Percentiles rank a stretch among this genome's conserved stretches.
These are phyloP conservation scores for Loxodes magnus DNA, from an alignment of 73 alveolate species.

Conservation along the genomic window DNA sequence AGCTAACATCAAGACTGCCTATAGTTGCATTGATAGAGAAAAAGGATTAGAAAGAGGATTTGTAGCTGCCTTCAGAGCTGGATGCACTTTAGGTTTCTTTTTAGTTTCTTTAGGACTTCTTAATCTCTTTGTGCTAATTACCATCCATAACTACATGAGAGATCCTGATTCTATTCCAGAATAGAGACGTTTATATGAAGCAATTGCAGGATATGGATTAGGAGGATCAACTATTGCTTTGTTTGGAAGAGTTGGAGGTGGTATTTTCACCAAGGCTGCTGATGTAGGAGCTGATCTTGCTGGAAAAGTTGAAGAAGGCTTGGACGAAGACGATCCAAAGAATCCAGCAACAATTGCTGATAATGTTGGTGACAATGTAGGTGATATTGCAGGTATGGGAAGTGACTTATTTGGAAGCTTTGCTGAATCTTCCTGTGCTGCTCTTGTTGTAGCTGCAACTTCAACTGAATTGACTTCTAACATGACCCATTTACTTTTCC, in stretches of 20 bases:
- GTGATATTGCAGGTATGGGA: constrained; percentile 90
- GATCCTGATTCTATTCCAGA: constrained; percentile 30
- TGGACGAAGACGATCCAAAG: constrained; percentile 71
- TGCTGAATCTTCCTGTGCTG: constrained; percentile 94
- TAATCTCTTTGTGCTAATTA: constrained; percentile 29
- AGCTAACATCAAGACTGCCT: constrained; percentile 58
- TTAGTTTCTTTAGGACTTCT: constrained; percentile 55
- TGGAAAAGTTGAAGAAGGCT: constrained; percentile 79
- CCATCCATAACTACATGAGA: constrained; percentile 40
- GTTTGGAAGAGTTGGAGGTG: constrained; percentile 97
- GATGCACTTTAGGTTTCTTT: constrained; percentile 63
- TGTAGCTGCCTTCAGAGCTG: constrained; percentile 72
- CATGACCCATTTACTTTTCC: constrained; percentile 48
- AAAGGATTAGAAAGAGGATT: constrained; percentile 56
- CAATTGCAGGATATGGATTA: constrained; percentile 85
- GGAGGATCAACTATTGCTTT: constrained; percentile 92
- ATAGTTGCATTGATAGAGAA: constrained; percentile 26
- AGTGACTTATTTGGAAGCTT: constrained; percentile 88
- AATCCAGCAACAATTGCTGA: constrained; percentile 89
- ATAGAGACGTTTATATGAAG: constrained; percentile 38
- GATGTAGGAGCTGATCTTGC: constrained; percentile 94
- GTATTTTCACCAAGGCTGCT: constrained; percentile 94
- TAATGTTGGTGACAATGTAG: constrained; percentile 79
- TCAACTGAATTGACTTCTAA: constrained; percentile 22
- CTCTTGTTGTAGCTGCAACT: constrained; percentile 73